Base-by-base conservation (phyloP, 2,329 filamentous ascomycete genomes). In the Mycosphaerella sp. region DNA sequence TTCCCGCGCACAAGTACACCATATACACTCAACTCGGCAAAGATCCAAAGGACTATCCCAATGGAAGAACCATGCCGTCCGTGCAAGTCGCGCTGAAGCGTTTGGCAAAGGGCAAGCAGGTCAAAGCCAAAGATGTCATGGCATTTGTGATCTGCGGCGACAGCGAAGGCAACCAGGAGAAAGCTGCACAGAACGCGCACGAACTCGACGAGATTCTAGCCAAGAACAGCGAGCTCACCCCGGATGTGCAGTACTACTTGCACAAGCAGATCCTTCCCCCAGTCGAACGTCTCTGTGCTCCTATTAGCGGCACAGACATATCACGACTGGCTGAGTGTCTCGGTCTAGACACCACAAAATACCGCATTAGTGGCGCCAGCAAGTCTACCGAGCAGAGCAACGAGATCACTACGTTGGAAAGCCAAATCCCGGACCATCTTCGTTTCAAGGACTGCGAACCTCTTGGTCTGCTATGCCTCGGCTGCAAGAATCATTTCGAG, bases 11-110 rank as follows among this genome's bases (percentile, higher is more conserved):
- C 61, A 96, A 96, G 74, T 98, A 97, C 73, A 94, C 90, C 62
- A 98, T 98, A 68, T 95, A 89, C 71, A 97, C 91, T 6, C 94
- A 97, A 76, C 86, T 98, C 50, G 93, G 93, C 60, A 98, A 98
- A 68, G 81, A 85, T 30, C 93, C 93, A 2, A 85, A 85, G 57
- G 90, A 97, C 57, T 98, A 98, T 64, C 91, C 91, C 48, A 95
- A 96, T 66, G 87, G 85, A 47, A 88, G 91, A 67, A 87, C 84
- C 36, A 97, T 98, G 93, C 93, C 93, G 3, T 91, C 95, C 52
- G 91, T 95, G 1, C 93, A 98, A 68, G 93, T 98, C 6, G 93
- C 93, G 6, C 78, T 97, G 17, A 85, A 89, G 36, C 88, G 95
- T 58, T 80, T 95, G 53, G 85, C 87, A 13, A 84, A 87, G 53